Evolutionary conservation across 1,139 yeast genomes (phyloP), one percentile per base, ranked within the genome.

Genomic region (Cylindricascospora bacillispora): DNA sequence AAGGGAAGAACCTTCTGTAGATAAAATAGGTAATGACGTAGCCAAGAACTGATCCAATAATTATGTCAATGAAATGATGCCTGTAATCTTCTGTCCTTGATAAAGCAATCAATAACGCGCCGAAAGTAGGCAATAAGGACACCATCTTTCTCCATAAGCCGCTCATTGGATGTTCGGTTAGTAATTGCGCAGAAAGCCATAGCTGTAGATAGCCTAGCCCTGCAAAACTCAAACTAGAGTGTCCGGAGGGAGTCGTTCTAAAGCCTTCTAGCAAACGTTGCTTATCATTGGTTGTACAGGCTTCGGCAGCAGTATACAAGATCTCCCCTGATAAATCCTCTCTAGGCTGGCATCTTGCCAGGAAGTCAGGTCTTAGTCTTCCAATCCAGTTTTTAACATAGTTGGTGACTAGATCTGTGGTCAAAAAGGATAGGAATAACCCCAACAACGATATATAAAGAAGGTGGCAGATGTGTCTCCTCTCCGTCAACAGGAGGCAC

Each of bases 191-290:
- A 34, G 66, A 59, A 19, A 75, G 49, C 75, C 82, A 80, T 18
- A 77, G 49, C 6, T 77, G 62, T 20, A 76, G 49, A 48, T 67
- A 80, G 3, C 75, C 70, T 27, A 79, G 58, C 0, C 89, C 89
- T 10, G 77, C 66, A 55, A 71, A 74, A 32, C 76, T 65, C 36
- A 71, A 59, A 38, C 77, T 70, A 3, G 81, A 70, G 42, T 77
- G 86, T 2, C 89, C 89, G 3, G 83, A 74, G 0, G 93, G 93
- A 10, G 86, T 78, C 2, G 83, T 73, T 46, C 83, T 65, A 46
- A 73, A 75, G 0, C 92, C 93, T 43, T 80, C 93, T 37, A 60
- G 51, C 24, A 79, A 56, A n/a, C 48, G 52, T 23, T 35, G 46
- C 35, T 52, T 55, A 32, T 60, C 63, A 31, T 49, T 62, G 23